Evolutionary conservation across 78 protist species (phyloP), one percentile per base, ranked within the genome.

Genomic region (Blattamonas nauphoetae): DNA sequence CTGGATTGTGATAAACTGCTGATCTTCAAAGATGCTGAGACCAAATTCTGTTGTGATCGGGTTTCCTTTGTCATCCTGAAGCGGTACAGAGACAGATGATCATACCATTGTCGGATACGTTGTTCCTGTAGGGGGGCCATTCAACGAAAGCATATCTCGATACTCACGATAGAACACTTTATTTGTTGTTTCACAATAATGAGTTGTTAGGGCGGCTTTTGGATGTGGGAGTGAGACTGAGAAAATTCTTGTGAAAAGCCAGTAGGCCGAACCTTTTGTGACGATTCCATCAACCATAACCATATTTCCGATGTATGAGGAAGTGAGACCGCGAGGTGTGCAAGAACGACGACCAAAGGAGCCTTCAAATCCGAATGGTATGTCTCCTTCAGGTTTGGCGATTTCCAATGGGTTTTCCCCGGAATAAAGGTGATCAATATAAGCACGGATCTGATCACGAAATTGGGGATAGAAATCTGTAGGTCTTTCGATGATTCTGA

Each of bases 281-380:
- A 96, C 96, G 80, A 98, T 97, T 43, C 99, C 99, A 63, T 97
- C 97, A 44, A 98, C 63, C 44, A 90, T 43, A 29, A 98, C 98
- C 36, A 96, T 42, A 36, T 36, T 0, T 34, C 95, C 91, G 38
- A 97, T 85, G 45, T 88, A 82, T 5, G 34, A 1, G 5, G 98
- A 90, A 0, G 41, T n/a, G 11, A 98, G 91, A 11, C 89, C 92
- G 41, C 99, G 92, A 29, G 99, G 99, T 0, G 97, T 93, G 21
- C 97, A 92, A 33, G 81, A 94, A 45, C 84, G 42, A 3, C 89
- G n/a, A 38, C 98, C 99, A 45, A 97, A 94, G 46, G 79, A 44
- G 32, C 99, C 99, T 5, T 78, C 87, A 44, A 97, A 78, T 0
- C 98, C 99, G 3, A 97, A 55, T 21, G 45, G 77, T 29, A 80